Conservation (phyloP, 2,329 filamentous ascomycete species). For the Davidsoniella australis region DNA sequence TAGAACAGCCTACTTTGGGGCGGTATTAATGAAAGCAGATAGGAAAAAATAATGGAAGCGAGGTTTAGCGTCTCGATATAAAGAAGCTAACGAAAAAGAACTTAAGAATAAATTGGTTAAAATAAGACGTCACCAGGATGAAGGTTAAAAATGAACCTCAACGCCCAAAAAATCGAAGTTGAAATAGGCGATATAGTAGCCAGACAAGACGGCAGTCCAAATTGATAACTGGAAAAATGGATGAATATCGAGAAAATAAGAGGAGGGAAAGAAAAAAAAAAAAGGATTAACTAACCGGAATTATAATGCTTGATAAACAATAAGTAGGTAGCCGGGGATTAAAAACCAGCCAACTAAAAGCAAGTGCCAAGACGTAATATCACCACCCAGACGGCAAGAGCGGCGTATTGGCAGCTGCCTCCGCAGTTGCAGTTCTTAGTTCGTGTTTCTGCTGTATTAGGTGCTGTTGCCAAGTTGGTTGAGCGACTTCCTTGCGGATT, state of each 20-base stretch:
- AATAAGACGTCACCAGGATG: background rate
- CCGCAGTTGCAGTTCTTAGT: too few species aligned
- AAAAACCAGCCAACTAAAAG: too few species aligned
- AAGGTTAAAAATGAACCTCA: background rate
- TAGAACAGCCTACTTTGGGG: background rate
- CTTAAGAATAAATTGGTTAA: background rate
- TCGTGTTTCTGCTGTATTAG: too few species aligned
- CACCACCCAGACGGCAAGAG: too few species aligned
- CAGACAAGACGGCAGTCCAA: background rate
- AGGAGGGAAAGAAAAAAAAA: background rate
- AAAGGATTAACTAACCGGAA: background rate
- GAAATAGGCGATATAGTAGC: background rate
- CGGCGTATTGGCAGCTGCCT: too few species aligned
- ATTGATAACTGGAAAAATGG: background rate
- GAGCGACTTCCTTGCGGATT: too few species aligned
- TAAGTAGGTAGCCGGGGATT: too few species aligned
- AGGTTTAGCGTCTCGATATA: background rate
- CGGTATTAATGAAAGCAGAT: background rate
- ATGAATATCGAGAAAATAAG: background rate
- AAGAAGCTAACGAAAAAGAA: background rate
- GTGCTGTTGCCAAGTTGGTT: too few species aligned
- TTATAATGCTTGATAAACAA: background rate
- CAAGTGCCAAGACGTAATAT: too few species aligned
- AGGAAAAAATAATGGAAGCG: background rate
- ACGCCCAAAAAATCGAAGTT: too few species aligned